Evolutionary conservation across 1,284 basidiomycete genomes (phyloP).

Genomic region (Microbotryum violaceum): DNA sequence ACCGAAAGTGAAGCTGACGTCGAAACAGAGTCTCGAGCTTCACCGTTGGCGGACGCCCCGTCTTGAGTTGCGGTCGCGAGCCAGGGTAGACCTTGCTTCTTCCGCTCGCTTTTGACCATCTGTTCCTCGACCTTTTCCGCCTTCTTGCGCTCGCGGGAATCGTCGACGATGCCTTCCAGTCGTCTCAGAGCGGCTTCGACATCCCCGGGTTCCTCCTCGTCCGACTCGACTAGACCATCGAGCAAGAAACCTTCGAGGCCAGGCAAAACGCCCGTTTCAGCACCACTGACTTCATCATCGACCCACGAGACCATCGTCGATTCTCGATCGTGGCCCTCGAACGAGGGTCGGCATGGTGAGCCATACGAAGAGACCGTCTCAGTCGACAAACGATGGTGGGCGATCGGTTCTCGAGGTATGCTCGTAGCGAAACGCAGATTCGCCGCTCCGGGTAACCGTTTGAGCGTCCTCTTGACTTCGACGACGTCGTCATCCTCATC

Average conservation of each 20-base stretch:
- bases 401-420: constrained; percentile 38
- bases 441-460: constrained; percentile 33
- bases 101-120: constrained; percentile 58
- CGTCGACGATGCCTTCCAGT: constrained; percentile 74
- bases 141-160: constrained; percentile 58
- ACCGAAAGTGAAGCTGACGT: too few relatives aligned
- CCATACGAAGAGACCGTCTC: too few relatives aligned
- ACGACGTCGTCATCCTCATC: constrained; percentile 33
- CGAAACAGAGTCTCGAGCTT: too few relatives aligned
- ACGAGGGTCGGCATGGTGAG: constrained; percentile 38
- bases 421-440: constrained; percentile 31
- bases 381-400: too few relatives aligned
- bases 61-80: too few relatives aligned
- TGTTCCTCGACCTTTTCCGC: constrained; percentile 68
- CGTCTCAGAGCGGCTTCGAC: constrained; percentile 67
- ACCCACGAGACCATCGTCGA: constrained; percentile 32
- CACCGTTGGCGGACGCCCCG: too few relatives aligned
- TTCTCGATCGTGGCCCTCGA: constrained; percentile 34
- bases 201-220: constrained; percentile 60
- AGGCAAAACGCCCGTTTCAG: constrained; percentile 8
- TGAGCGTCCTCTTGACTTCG: constrained; percentile 29
- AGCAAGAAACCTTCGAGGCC: constrained; percentile 54
- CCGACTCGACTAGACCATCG: constrained; percentile 56
- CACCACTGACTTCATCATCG: constrained; percentile 27
- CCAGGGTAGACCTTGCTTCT: constrained; percentile 2